Base-by-base conservation (phyloP, 768 basidiomycete genomes). In the Podaxis sp. region DNA sequence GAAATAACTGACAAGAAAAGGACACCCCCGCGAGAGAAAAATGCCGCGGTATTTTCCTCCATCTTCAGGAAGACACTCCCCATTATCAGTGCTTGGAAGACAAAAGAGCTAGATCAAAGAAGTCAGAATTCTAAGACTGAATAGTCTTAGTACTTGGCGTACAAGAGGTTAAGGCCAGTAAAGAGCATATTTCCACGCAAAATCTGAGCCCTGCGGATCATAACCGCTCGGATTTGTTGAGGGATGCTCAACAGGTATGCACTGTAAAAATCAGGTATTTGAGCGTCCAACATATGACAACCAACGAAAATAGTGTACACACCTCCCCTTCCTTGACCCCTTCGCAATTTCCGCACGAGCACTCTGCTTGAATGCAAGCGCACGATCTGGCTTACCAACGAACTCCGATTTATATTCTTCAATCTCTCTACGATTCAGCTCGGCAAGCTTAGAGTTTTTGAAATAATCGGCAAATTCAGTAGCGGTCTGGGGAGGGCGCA, bases 21-120 rank as follows among this genome's bases (percentile, higher is more conserved):
- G 24, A 89, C 79, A 74, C 91, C 87, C 43, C 90, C 90, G 19
- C 91, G 83, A n/a, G 88, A 86, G 78, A 90, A 92, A 69, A 83
- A 88, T 11, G 83, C 85, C 13, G 77, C 72, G 0, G 90, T 90
- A 8, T 76, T 74, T 15, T 83, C 75, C 0, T 82, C 77, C 37
- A 86, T 73, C 8, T 80, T 76, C 61, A 85, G 77, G 78, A 90
- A 93, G 29, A 90, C 81, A 0, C 84, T 85, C 27, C 90, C 89
- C 55, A 88, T 79, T 66, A 82, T 79, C 7, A 80, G 60, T 27
- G 73, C 76, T 66, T 82, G 80, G 65, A 86, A 75, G 33, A 85
- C 66, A 69, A 85, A 87, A 9, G 81, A 76, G 43, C 86, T 87
- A 50, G 9, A 40, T 54, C 5, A 24, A 25, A 11, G 12, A 15